Evolutionary conservation across 75 land plant species (phyloP).

Genomic region (Pseudotsuga menziesii): DNA sequence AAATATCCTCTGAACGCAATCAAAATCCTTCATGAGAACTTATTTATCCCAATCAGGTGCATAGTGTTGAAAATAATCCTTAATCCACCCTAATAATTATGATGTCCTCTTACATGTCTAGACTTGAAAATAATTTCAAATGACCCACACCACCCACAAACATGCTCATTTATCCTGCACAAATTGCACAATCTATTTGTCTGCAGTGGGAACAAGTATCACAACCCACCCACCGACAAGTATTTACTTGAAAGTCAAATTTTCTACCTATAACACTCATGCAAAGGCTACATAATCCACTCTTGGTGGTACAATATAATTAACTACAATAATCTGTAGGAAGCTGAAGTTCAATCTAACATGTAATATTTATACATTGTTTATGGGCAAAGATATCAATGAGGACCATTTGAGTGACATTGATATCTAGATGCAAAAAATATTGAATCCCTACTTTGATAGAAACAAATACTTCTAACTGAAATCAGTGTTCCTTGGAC

Average conservation of each 20-base stretch:
- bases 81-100: slow-evolving; percentile 92
- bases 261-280: slow-evolving; percentile 89
- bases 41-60: slow-evolving; percentile 75
- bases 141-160: slow-evolving; percentile 33
- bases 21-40: slow-evolving; percentile 68
- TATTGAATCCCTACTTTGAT: slow-evolving; percentile 89
- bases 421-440: slow-evolving; percentile 73
- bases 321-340: slow-evolving; percentile 86
- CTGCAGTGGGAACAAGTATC: slow-evolving; percentile 93
- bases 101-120: slow-evolving; percentile 82
- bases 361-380: slow-evolving; percentile 83
- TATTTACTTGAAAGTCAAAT: slow-evolving; percentile 92
- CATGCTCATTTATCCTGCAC: slow-evolving; percentile 60
- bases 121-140: slow-evolving; percentile 81
- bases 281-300: slow-evolving; percentile 86
- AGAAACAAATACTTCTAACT: slow-evolving; percentile 84
- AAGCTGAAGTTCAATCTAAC: slow-evolving; percentile 65
- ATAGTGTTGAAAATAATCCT: slow-evolving; percentile 86
- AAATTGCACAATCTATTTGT: slow-evolving; percentile 89
- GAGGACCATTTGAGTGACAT: slow-evolving; percentile 63
- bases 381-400: slow-evolving; percentile 78
- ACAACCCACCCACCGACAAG: slow-evolving; percentile 90
- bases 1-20: slow-evolving; percentile 77
- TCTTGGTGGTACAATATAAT: slow-evolving; percentile 64
- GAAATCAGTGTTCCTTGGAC: slow-evolving; percentile 55